These are phyloP conservation scores for Cardamine resedifolia DNA, from an alignment of 345 rosid genomes.

Conservation along the genomic window DNA sequence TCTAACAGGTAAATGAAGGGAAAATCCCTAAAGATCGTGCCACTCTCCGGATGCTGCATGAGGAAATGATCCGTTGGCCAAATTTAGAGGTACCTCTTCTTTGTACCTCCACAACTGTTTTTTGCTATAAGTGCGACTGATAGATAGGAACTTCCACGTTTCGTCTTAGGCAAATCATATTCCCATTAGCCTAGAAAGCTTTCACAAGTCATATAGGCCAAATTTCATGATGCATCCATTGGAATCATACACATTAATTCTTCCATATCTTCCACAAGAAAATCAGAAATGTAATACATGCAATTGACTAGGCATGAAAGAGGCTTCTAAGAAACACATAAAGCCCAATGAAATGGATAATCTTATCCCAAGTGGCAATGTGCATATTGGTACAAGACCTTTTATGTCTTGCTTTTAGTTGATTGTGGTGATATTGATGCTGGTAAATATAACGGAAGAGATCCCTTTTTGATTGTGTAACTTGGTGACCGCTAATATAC, in stretches of 20 bases:
- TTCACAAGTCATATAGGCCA: not conserved
- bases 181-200: not conserved
- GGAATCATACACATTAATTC: not conserved
- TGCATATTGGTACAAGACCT: not conserved
- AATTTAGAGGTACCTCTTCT: slow-evolving; percentile 67
- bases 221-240: not conserved
- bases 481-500: not conserved
- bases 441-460: not conserved
- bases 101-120: not conserved
- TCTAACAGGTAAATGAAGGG: slow-evolving; percentile 73
- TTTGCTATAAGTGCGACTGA: not conserved
- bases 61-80: slow-evolving; percentile 91
- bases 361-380: not conserved
- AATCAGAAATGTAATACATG: not conserved
- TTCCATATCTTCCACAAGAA: not conserved
- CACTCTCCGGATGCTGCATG: slow-evolving; percentile 73
- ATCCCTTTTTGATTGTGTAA: not conserved
- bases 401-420: not conserved
- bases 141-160: not conserved
- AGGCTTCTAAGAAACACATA: not conserved
- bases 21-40: slow-evolving; percentile 70
- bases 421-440: no score
- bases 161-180: not conserved
- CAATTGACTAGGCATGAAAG: not conserved
- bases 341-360: not conserved